Evolutionary conservation across 2,329 filamentous ascomycete species (phyloP).

Genomic region (Cordyceps pruinosa): DNA sequence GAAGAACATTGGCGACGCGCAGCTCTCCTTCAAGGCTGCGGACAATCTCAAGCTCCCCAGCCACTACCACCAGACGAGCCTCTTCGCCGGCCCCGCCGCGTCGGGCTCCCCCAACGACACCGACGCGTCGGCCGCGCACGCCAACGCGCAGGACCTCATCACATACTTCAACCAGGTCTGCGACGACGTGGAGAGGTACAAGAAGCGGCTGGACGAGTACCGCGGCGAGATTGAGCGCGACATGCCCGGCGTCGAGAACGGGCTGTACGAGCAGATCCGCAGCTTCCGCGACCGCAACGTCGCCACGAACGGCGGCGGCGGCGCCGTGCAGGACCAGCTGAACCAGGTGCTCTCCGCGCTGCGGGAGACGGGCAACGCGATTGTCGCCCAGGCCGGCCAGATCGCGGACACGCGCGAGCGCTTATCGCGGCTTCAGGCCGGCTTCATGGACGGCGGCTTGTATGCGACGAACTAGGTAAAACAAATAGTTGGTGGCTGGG

Average conservation of each 20-base stretch:
- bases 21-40: constrained; percentile 64
- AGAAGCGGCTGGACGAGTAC: constrained; percentile 37
- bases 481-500: background rate
- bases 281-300: constrained; percentile 27
- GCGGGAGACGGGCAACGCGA: constrained; percentile 34
- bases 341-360: constrained; percentile 32
- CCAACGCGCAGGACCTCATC: constrained; percentile 36
- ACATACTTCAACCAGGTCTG: constrained; percentile 39
- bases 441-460: constrained; percentile 32
- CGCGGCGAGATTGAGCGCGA: constrained; percentile 40
- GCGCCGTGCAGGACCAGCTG: constrained; percentile 31
- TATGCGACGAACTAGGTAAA: background rate
- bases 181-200: constrained; percentile 37
- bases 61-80: constrained; percentile 44
- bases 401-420: constrained; percentile 38
- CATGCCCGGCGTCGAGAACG: constrained; percentile 42
- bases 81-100: constrained; percentile 31
- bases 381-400: constrained; percentile 34
- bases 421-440: constrained; percentile 34
- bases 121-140: constrained; percentile 29
- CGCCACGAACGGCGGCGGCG: constrained; percentile 18
- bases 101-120: constrained; percentile 22
- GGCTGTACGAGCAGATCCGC: constrained; percentile 37
- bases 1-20: constrained; percentile 62
- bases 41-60: constrained; percentile 67